phyloP scores from a whole-genome alignment of 176 grass and related monocot genomes.

The Luzula sylvatica region DNA sequence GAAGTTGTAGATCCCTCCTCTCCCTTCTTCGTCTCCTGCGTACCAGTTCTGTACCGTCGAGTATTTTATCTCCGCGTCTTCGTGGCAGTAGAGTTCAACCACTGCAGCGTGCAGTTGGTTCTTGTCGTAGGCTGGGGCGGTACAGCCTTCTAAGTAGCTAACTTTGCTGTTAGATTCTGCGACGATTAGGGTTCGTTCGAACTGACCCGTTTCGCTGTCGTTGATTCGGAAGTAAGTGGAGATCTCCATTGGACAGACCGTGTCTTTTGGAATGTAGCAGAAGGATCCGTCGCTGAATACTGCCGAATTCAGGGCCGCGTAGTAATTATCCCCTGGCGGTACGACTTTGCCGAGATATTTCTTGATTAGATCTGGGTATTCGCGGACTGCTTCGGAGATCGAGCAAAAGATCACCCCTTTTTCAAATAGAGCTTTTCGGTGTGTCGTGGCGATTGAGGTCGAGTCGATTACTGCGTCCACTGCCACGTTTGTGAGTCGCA shows the following conservation, averaged over 20 bases:
- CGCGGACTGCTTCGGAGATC: constrained; percentile 86
- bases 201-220: constrained; percentile 77
- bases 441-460: constrained; percentile 83
- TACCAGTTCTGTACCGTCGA: constrained; percentile 99
- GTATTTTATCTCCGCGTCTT: constrained; percentile 83
- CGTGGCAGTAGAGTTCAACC: constrained; percentile 80
- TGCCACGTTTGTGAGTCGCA: constrained; percentile 85
- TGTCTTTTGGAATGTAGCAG: constrained; percentile 95
- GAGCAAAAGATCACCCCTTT: constrained; percentile 98
- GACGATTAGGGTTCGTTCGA: constrained; percentile 84
- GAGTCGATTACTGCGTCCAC: constrained; percentile 96
- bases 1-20: constrained; percentile 89
- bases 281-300: constrained; percentile 94
- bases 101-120: constrained; percentile 93
- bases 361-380: constrained; percentile 73
- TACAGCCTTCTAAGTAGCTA: constrained; percentile 90
- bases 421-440: constrained; percentile 51
- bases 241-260: constrained; percentile 90
- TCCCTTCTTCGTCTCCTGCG: constrained; percentile 74
- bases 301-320: constrained; percentile 84
- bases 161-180: constrained; percentile 75
- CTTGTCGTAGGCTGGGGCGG: constrained; percentile 63
- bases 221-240: constrained; percentile 95
- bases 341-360: constrained; percentile 65
- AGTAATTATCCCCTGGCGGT: constrained; percentile 73